These are phyloP conservation scores for Candida succiphila DNA, from an alignment of 805 yeast species.

Conservation along the genomic window DNA sequence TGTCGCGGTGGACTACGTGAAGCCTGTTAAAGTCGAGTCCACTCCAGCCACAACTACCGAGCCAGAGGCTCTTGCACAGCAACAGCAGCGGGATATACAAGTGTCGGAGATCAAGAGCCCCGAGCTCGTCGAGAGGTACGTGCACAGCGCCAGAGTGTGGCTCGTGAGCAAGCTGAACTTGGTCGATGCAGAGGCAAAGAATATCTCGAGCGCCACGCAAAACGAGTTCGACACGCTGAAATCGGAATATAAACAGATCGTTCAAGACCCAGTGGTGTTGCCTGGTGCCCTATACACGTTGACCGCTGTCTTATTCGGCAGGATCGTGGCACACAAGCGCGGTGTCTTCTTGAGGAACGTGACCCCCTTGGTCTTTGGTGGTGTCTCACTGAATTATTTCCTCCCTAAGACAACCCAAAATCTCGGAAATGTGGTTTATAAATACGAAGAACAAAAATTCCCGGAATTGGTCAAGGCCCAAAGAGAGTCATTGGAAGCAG, in stretches of 20 bases:
- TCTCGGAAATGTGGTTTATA: constrained; percentile 15
- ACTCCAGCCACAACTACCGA: too few relatives aligned
- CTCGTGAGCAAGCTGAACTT: constrained; percentile 27
- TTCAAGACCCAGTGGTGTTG: constrained; percentile 43
- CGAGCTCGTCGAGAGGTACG: constrained; percentile 35
- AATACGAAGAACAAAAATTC: constrained; percentile 23
- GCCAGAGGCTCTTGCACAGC: too few relatives aligned
- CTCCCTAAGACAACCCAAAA: constrained; percentile 41
- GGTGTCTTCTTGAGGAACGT: constrained; percentile 39
- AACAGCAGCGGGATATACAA: too few relatives aligned
- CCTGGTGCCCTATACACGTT: constrained; percentile 46
- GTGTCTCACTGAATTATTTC: constrained; percentile 29
- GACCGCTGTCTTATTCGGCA: constrained; percentile 46
- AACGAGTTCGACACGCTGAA: constrained; percentile 30
- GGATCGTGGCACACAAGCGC: constrained; percentile 39
- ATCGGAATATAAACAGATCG: constrained; percentile 22
- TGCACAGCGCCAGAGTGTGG: constrained; percentile 28
- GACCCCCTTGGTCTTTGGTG: constrained; percentile 41
- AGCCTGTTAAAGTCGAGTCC: too few relatives aligned
- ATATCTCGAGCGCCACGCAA: constrained; percentile 33
- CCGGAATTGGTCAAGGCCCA: constrained; percentile 26
- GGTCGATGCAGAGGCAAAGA: constrained; percentile 32
- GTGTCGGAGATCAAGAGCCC: too few relatives aligned
- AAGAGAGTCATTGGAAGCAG: constrained; percentile 6
- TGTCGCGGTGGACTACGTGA: too few relatives aligned